Conservation (phyloP, 2,329 filamentous ascomycete species). For the Neobulgaria alba region DNA sequence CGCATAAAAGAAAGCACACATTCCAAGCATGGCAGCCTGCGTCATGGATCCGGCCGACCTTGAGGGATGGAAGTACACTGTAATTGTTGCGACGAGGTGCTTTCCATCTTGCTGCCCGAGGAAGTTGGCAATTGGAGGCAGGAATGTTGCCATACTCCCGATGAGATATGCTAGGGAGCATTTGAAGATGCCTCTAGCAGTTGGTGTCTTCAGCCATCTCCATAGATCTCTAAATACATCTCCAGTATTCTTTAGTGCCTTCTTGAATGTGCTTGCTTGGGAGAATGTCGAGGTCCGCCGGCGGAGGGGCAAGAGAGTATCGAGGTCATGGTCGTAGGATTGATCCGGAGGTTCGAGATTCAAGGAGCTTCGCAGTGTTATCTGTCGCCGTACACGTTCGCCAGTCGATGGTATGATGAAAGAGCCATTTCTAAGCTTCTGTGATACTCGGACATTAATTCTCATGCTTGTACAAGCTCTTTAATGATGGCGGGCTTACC, state of each 20-base stretch:
- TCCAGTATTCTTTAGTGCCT: conserved; percentile 28
- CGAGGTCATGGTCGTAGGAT: conserved; percentile 6
- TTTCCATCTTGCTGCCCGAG: conserved; percentile 84
- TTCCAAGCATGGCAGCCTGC: conserved; percentile 69
- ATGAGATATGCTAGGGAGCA: conserved; percentile 85
- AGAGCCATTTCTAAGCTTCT: conserved; percentile 76
- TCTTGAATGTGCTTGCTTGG: conserved; percentile 27
- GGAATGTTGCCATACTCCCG: conserved; percentile 79
- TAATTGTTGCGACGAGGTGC: conserved; percentile 87
- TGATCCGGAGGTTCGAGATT: conserved; percentile 17
- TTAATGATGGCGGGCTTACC: conserved; percentile 15
- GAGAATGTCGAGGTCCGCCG: conserved; percentile 10
- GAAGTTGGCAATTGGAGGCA: conserved; percentile 60
- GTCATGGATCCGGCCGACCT: conserved; percentile 83
- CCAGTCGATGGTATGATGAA: conserved; percentile 83
- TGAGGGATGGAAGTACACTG: conserved; percentile 90
- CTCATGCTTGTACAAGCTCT: not conserved
- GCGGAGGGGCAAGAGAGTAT: conserved; percentile 10
- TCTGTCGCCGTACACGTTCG: conserved; percentile 70
- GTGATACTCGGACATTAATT: conserved; percentile 6
- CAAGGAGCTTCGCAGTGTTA: conserved; percentile 59
- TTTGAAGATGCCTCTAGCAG: conserved; percentile 75
- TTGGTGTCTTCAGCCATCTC: conserved; percentile 60
- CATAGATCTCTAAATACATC: conserved; percentile 36
- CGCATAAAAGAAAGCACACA: conserved; percentile 72